A percentile compares a stretch with the other conserved stretches of the same genome.
These are phyloP conservation scores for Leccinum pachyderme DNA, from an alignment of 1,284 basidiomycete genomes.

Conservation along the genomic window DNA sequence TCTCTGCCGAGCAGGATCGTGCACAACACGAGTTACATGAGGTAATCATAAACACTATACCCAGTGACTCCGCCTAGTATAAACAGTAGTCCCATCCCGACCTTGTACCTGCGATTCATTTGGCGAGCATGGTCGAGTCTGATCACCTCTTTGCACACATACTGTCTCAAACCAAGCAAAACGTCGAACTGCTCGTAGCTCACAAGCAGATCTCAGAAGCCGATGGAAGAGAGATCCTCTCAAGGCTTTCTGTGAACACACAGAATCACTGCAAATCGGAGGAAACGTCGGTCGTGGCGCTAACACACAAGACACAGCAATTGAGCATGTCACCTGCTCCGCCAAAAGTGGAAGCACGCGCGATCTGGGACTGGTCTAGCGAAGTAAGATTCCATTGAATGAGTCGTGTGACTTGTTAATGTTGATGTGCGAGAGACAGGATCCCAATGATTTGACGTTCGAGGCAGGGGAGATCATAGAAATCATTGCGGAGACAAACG, in stretches of 20 bases:
- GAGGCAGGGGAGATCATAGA: conserved; percentile 38
- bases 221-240: conserved; percentile 55
- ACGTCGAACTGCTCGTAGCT: conserved; percentile 61
- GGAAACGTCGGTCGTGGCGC: conserved; percentile 20
- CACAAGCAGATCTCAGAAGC: conserved; percentile 56
- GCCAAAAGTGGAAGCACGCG: conserved; percentile 29
- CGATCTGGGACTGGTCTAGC: conserved; percentile 30
- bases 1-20: neutral
- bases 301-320: conserved; percentile 26
- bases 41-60: conserved; percentile 18
- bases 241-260: conserved; percentile 42
- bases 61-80: conserved; percentile 5
- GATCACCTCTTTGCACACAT: conserved; percentile 40
- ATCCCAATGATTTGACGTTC: conserved; percentile 42
- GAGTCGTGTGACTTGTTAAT: conserved; percentile 10
- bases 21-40: conserved; percentile 14
- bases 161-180: conserved; percentile 62
- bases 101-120: neutral
- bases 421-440: conserved; percentile 38
- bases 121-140: conserved; percentile 23
- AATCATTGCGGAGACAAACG: conserved; percentile 37
- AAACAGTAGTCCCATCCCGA: conserved; percentile 10
- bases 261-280: neutral
- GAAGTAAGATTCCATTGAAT: conserved; percentile 22
- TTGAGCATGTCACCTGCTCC: conserved; percentile 26